Evolutionary conservation across 345 rosid genomes (phyloP).

Genomic region (Acer negundo): DNA sequence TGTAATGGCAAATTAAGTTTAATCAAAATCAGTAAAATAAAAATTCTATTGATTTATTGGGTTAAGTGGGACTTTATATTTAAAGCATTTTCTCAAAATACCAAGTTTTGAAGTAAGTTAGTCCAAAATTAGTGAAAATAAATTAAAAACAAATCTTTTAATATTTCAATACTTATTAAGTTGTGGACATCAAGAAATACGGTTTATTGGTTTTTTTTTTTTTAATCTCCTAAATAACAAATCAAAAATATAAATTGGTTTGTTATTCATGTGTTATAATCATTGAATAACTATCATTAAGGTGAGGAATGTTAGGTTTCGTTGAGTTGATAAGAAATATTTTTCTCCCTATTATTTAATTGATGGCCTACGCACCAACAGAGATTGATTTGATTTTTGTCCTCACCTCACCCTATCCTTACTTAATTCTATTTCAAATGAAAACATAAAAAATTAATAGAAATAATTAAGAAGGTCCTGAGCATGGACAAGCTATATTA

Average conservation of each 20-base stretch:
- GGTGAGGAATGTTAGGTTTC: conserved; percentile 4
- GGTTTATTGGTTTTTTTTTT: not conserved
- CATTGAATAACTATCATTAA: not conserved
- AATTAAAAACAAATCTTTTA: too few relatives aligned
- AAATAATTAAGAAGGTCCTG: too few relatives aligned
- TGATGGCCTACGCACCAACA: not conserved
- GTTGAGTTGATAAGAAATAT: not conserved
- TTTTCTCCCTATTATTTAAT: not conserved
- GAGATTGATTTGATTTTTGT: too few relatives aligned
- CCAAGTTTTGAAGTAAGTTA: not conserved
- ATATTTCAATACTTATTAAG: not conserved
- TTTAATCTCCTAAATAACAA: not conserved
- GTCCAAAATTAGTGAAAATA: not conserved
- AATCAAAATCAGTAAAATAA: too few relatives aligned
- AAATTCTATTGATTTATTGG: too few relatives aligned
- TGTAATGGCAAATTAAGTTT: too few relatives aligned
- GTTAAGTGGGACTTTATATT: too few relatives aligned
- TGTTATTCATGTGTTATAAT: not conserved
- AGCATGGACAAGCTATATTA: too few relatives aligned
- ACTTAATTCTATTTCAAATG: too few relatives aligned
- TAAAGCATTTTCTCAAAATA: not conserved
- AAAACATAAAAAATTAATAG: too few relatives aligned
- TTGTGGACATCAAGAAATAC: not conserved
- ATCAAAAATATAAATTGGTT: not conserved
- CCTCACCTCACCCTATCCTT: too few relatives aligned